Evolutionary conservation across 768 basidiomycete genomes (phyloP).

Genomic region (Mycena epipterygia): DNA sequence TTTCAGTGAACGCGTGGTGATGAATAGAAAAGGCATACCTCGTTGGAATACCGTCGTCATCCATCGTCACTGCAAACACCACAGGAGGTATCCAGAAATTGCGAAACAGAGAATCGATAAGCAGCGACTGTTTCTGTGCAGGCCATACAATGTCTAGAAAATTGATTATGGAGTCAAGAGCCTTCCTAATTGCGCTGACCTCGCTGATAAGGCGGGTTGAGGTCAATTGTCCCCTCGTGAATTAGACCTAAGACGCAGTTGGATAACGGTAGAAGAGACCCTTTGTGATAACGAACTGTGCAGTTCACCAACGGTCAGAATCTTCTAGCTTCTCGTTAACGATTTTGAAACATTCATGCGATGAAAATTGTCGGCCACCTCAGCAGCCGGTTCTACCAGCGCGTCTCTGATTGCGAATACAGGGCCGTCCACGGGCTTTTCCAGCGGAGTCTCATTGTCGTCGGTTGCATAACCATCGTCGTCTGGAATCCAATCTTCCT

Average conservation of each 20-base stretch:
- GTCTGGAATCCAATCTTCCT: conserved; percentile 41
- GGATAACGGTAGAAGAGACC: not conserved
- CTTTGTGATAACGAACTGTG: conserved; percentile 11
- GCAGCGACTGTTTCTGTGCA: conserved; percentile 72
- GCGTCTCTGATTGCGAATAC: conserved; percentile 60
- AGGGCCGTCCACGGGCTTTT: conserved; percentile 48
- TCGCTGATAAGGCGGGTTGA: conserved; percentile 81
- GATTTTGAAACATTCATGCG: not conserved
- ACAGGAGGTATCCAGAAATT: conserved; percentile 87
- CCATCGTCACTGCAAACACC: conserved; percentile 73
- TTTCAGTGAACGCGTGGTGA: not conserved
- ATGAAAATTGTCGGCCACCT: conserved; percentile 38
- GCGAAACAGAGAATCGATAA: conserved; percentile 84
- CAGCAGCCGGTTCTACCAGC: conserved; percentile 55
- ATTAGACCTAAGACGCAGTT: conserved; percentile 62
- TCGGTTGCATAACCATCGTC: conserved; percentile 52
- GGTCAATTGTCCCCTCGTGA: conserved; percentile 77
- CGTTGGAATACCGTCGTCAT: conserved; percentile 60
- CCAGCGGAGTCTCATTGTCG: conserved; percentile 40
- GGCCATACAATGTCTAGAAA: conserved; percentile 82
- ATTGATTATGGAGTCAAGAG: conserved; percentile 10
- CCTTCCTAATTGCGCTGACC: conserved; percentile 52
- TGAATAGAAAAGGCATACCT: not conserved
- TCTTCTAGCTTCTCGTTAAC: not conserved
- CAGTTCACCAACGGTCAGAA: conserved; percentile 14